A percentile compares a stretch with the other conserved stretches of the same genome.
phyloP scores from a whole-genome alignment of 768 basidiomycete genomes.

The Hydnomerulius pinastri region DNA sequence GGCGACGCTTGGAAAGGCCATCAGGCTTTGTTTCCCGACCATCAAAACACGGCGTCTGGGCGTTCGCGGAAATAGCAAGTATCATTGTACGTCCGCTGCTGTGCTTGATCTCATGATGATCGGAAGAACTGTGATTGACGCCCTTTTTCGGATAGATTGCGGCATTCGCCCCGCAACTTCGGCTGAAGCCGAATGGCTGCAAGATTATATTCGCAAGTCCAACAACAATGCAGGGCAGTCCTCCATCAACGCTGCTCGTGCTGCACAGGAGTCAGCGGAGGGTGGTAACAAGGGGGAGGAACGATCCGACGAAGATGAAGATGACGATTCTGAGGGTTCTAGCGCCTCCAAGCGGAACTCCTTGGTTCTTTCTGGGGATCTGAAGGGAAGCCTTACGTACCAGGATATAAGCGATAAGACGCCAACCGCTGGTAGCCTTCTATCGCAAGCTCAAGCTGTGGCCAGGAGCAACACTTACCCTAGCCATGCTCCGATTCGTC shows the following conservation, averaged over 20 bases:
- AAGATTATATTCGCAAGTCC: conserved; percentile 89
- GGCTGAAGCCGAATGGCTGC: conserved; percentile 88
- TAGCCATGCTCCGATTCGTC: conserved; percentile 74
- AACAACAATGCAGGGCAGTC: conserved; percentile 83
- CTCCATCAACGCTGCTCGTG: conserved; percentile 72
- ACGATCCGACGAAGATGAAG: conserved; percentile 81
- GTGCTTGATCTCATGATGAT: conserved; percentile 36
- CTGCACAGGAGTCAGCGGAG: conserved; percentile 71
- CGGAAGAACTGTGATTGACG: conserved; percentile 31
- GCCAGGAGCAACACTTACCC: conserved; percentile 62
- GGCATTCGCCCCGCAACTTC: conserved; percentile 91
- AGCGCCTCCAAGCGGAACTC: conserved; percentile 79
- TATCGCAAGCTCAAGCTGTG: conserved; percentile 72
- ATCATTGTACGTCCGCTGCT: conserved; percentile 72
- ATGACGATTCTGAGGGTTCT: conserved; percentile 80
- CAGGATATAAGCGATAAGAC: conserved; percentile 83
- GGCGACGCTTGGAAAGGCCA: conserved; percentile 93
- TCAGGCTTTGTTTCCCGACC: conserved; percentile 88
- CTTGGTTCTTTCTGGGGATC: conserved; percentile 62
- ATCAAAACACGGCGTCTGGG: conserved; percentile 94
- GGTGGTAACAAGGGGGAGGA: conserved; percentile 62
- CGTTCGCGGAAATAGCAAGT: conserved; percentile 93
- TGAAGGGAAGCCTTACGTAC: conserved; percentile 55
- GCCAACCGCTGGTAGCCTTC: conserved; percentile 74
- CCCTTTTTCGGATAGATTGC: conserved; percentile 60